Evolutionary conservation across 768 basidiomycete species (phyloP).

Genomic region (Amanita pallidorosea): DNA sequence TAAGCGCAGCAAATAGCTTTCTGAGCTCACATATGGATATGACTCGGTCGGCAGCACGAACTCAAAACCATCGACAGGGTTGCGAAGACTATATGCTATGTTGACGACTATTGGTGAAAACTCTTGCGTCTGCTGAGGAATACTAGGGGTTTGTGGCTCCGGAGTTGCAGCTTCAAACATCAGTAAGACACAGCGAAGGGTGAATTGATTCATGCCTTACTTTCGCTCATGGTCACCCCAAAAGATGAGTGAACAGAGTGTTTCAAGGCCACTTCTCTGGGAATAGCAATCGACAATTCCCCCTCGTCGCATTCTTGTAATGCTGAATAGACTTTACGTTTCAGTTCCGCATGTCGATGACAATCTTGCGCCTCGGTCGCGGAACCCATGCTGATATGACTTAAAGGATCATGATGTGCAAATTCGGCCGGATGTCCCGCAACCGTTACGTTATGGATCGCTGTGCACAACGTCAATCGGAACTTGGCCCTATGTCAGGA

Average conservation of each 20-base stretch:
- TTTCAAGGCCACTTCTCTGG: conserved; percentile 56
- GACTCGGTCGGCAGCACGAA: conserved; percentile 74
- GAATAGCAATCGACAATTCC: conserved; percentile 85
- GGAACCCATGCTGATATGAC: conserved; percentile 46
- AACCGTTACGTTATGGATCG: conserved; percentile 65
- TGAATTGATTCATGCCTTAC: conserved; percentile 21
- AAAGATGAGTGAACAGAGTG: conserved; percentile 39
- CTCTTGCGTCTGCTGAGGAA: conserved; percentile 25
- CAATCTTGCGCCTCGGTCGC: conserved; percentile 57
- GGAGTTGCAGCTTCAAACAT: conserved; percentile 53
- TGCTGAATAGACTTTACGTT: conserved; percentile 85
- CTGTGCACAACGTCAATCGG: conserved; percentile 24
- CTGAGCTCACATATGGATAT: conserved; percentile 66
- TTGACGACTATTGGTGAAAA: conserved; percentile 68
- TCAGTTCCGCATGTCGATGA: conserved; percentile 86
- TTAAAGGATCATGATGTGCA: conserved; percentile 65
- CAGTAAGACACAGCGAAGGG: not conserved
- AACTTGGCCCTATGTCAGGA: not conserved
- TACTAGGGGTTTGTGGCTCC: conserved; percentile 65
- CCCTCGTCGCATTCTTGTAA: conserved; percentile 90
- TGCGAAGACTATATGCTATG: conserved; percentile 72
- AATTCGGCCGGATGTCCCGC: conserved; percentile 67
- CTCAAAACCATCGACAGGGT: conserved; percentile 78
- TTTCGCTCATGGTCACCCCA: conserved; percentile 43
- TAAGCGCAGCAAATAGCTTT: not conserved